These are phyloP conservation scores for Didymella keratinophila DNA, from an alignment of 2,329 filamentous ascomycete genomes.

Conservation along the genomic window DNA sequence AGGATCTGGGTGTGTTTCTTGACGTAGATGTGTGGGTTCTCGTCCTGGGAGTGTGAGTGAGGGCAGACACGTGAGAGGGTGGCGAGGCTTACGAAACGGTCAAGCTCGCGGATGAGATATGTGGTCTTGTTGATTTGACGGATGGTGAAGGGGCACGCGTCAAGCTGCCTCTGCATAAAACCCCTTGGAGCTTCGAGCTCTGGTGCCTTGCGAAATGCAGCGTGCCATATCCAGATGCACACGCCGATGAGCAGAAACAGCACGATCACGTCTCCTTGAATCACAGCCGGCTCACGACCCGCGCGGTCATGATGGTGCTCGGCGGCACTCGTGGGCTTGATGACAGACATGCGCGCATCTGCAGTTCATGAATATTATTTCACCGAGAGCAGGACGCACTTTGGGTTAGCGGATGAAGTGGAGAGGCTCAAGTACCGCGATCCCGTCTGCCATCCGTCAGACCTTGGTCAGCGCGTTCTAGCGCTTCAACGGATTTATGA, in stretches of 20 bases:
- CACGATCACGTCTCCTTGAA: constrained; percentile 11
- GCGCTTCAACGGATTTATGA: too few relatives aligned
- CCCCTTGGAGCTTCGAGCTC: background rate
- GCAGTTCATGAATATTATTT: constrained; percentile 1
- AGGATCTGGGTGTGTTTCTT: constrained; percentile 14
- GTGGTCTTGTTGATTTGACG: constrained; percentile 22
- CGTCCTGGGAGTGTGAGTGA: constrained; percentile 9
- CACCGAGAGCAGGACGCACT: constrained; percentile 1
- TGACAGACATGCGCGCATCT: constrained; percentile 9
- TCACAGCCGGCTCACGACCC: constrained; percentile 1
- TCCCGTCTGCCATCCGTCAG: background rate
- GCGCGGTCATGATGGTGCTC: constrained; percentile 1
- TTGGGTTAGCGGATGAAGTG: background rate
- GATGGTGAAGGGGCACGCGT: constrained; percentile 25
- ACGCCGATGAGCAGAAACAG: constrained; percentile 7
- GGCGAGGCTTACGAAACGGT: constrained; percentile 19
- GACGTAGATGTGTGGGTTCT: constrained; percentile 18
- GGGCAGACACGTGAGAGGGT: background rate
- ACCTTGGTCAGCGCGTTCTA: constrained; percentile 6
- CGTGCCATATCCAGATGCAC: constrained; percentile 4
- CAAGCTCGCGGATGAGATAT: constrained; percentile 20
- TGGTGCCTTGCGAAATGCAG: background rate
- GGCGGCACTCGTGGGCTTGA: background rate
- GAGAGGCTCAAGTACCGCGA: background rate
- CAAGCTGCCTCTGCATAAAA: background rate